These are phyloP conservation scores for Ehretia macrophylla DNA, from an alignment of 257 asterid species.

Conservation along the genomic window DNA sequence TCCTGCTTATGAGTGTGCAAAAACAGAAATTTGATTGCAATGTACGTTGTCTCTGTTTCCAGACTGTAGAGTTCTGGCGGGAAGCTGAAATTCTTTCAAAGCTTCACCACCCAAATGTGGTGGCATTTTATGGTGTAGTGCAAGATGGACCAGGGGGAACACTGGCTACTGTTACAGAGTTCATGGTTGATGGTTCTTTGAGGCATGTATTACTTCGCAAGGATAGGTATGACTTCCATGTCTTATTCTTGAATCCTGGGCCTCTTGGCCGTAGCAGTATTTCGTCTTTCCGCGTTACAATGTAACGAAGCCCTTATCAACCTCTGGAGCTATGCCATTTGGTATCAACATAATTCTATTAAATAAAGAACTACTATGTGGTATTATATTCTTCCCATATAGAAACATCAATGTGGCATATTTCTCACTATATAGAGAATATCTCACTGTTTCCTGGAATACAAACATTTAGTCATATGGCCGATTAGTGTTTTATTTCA, in stretches of 20 bases:
- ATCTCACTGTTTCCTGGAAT: not conserved
- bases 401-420: too few species aligned
- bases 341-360: not conserved
- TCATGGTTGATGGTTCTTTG: conserved; percentile 68
- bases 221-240: conserved; percentile 41
- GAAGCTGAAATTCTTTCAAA: conserved; percentile 72
- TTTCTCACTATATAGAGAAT: too few species aligned
- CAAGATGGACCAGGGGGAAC: conserved; percentile 77
- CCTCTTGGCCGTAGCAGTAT: not conserved
- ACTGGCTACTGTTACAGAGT: conserved; percentile 66
- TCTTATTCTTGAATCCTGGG: not conserved
- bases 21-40: not conserved
- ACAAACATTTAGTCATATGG: not conserved
- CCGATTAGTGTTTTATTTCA: not conserved
- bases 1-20: not conserved
- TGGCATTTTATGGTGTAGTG: conserved; percentile 74
- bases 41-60: conserved; percentile 17
- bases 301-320: not conserved
- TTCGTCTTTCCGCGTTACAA: not conserved
- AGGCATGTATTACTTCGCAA: conserved; percentile 64
- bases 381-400: not conserved
- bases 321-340: not conserved
- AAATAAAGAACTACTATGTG: not conserved
- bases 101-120: conserved; percentile 82
- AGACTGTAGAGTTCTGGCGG: conserved; percentile 67